A percentile compares a stretch with the other conserved stretches of the same genome.
phyloP scores from a whole-genome alignment of 2,329 filamentous ascomycete species.

The Penicillium italicum region DNA sequence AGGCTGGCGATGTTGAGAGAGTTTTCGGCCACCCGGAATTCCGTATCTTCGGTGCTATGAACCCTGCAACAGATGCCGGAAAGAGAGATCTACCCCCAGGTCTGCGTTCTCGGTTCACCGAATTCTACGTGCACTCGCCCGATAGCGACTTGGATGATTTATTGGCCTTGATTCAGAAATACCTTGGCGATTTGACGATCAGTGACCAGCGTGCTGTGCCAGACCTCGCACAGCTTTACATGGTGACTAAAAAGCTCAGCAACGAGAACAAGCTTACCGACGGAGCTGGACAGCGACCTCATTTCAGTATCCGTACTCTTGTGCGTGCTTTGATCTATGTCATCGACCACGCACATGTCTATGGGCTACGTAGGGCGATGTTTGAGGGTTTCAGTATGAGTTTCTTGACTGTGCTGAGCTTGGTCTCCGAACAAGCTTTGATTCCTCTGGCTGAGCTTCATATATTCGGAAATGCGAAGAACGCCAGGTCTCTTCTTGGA shows the following conservation, averaged over 20 bases:
- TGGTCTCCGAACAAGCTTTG: constrained; percentile 74
- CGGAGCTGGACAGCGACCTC: constrained; percentile 89
- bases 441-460: constrained; percentile 76
- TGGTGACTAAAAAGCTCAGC: constrained; percentile 78
- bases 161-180: constrained; percentile 80
- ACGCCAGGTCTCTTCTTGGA: constrained; percentile 68
- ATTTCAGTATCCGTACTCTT: constrained; percentile 92
- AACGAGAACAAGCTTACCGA: constrained; percentile 84
- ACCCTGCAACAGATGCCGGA: constrained; percentile 93
- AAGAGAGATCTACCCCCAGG: constrained; percentile 91
- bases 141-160: constrained; percentile 84
- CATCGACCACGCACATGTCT: constrained; percentile 75
- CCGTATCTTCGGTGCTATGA: constrained; percentile 97
- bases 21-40: constrained; percentile 89
- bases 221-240: constrained; percentile 81
- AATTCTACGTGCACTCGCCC: constrained; percentile 88
- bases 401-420: constrained; percentile 83
- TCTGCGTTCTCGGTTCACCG: constrained; percentile 87
- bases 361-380: constrained; percentile 78
- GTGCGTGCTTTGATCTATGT: constrained; percentile 88
- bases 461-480: constrained; percentile 67
- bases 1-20: constrained; percentile 89
- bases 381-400: constrained; percentile 98
- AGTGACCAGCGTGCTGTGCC: constrained; percentile 70
- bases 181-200: constrained; percentile 68